Conservation (phyloP, 1,139 yeast species). For the Pneumocystis murina region DNA sequence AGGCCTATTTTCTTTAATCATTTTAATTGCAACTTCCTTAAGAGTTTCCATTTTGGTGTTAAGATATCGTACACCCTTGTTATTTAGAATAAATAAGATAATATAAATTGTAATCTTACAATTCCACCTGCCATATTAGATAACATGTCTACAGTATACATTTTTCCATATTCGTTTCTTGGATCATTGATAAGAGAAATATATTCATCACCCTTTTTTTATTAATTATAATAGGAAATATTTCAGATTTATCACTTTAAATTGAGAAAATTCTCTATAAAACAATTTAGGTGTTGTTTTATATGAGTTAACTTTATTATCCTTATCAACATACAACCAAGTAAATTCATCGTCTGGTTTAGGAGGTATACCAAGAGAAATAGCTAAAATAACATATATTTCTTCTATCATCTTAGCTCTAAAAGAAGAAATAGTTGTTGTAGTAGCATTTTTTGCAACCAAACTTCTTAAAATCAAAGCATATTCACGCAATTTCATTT, state of each 20-base stretch:
- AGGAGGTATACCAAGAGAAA: conserved; percentile 50
- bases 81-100: background rate
- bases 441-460: conserved; percentile 19
- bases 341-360: conserved; percentile 37
- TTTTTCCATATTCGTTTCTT: conserved; percentile 36
- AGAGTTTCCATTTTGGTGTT: conserved; percentile 37
- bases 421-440: background rate
- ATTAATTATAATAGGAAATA: conserved; percentile 19
- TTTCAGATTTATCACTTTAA: conserved; percentile 31
- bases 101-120: conserved; percentile 19
- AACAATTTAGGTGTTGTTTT: conserved; percentile 41
- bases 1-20: conserved; percentile 48
- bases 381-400: conserved; percentile 38
- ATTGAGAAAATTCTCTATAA: conserved; percentile 23
- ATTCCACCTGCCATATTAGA: conserved; percentile 49
- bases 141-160: conserved; percentile 48
- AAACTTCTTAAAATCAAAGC: conserved; percentile 41
- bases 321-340: conserved; percentile 50
- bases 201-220: conserved; percentile 21
- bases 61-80: conserved; percentile 36
- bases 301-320: conserved; percentile 34
- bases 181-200: conserved; percentile 54
- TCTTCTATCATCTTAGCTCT: conserved; percentile 26
- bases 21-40: conserved; percentile 41
- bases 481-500: conserved; percentile 46